A percentile compares a stretch with the other conserved stretches of the same genome.
Conservation (phyloP, 2,329 filamentous ascomycete species). For the Talaromyces albobiverticillius region DNA sequence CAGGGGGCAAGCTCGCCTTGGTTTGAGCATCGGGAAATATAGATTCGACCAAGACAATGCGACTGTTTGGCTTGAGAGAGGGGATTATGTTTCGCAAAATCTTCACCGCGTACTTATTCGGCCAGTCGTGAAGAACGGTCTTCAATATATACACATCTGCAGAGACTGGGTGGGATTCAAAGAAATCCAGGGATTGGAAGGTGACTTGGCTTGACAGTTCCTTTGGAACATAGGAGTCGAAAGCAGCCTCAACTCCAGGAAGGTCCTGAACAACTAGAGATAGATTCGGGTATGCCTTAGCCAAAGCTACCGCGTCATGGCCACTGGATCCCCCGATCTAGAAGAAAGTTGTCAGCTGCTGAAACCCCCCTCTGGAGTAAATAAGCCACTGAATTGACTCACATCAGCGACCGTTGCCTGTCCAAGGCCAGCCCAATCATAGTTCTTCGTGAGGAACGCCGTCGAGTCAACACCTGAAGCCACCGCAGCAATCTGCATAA, state of each 20-base stretch:
- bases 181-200: slow-evolving; percentile 21
- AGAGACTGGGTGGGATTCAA: slow-evolving; percentile 1
- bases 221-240: background rate
- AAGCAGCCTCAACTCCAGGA: background rate
- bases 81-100: slow-evolving; percentile 5
- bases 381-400: too few relatives aligned
- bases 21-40: background rate
- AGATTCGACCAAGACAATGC: slow-evolving; percentile 6
- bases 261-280: slow-evolving; percentile 14
- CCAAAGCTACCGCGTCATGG: slow-evolving; percentile 5
- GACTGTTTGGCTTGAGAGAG: slow-evolving; percentile 5
- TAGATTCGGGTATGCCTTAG: slow-evolving; percentile 5
- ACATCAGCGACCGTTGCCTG: slow-evolving; percentile 14
- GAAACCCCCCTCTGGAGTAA: too few relatives aligned
- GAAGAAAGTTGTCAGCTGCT: background rate
- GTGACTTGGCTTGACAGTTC: slow-evolving; percentile 18
- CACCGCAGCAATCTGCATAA: background rate
- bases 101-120: slow-evolving; percentile 5
- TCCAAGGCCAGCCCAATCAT: slow-evolving; percentile 12
- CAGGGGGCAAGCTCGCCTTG: background rate
- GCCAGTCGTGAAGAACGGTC: slow-evolving; percentile 7
- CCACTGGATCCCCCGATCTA: slow-evolving; percentile 16
- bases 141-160: slow-evolving; percentile 6
- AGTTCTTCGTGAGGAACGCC: background rate
- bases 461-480: background rate